Base-by-base conservation (phyloP, 345 rosid genomes). In the Capsella bursapastoris region DNA sequence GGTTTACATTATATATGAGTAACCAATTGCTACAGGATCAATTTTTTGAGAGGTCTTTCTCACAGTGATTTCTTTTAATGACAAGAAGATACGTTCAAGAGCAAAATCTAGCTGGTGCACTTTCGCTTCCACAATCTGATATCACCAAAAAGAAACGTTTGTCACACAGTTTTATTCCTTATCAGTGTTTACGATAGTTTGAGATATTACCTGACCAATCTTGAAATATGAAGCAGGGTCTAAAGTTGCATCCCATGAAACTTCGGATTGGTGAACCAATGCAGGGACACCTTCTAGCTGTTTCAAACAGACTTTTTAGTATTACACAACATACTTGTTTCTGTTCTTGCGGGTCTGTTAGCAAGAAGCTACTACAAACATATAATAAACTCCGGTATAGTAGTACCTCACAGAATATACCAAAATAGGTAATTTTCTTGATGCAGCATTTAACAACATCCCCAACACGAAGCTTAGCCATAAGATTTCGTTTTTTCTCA, bases 171-270 rank as follows among this genome's bases (percentile, higher is more conserved):
- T 61, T 45, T 3, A 32, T 62, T 62, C 48, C 45, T 60, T 40
- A 32, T 32, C 50, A 68, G 18, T 18, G 2, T 29, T 50, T 41
- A 28, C 6, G 4, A 58, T 51, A 66, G 40, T 25, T 69, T 4
- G 29, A 8, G 59, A 63, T 63, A 57, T 60, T 86, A 89, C 98
- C 98, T 94, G 96, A 66, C 93, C 98, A 69, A 90, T 78, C 84
- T 89, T 86, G 74, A 88, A 89, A 85, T 76, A 83, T 52, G 96
- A 86, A 57, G 85, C 84, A 77, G 93, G 96, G 80, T 92, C 96
- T 83, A 92, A 85, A 16, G 97, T 89, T 64, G 96, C 90, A 90
- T 90, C 93, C 99, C 97, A 95, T 64, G 97, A 95, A 57, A 95
- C 92, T 78, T 95, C 97, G 3, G 91, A 79, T 57, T 92, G 95